phyloP scores from a whole-genome alignment of 2,329 filamentous ascomycete genomes.

The Coniochaeta sp. region DNA sequence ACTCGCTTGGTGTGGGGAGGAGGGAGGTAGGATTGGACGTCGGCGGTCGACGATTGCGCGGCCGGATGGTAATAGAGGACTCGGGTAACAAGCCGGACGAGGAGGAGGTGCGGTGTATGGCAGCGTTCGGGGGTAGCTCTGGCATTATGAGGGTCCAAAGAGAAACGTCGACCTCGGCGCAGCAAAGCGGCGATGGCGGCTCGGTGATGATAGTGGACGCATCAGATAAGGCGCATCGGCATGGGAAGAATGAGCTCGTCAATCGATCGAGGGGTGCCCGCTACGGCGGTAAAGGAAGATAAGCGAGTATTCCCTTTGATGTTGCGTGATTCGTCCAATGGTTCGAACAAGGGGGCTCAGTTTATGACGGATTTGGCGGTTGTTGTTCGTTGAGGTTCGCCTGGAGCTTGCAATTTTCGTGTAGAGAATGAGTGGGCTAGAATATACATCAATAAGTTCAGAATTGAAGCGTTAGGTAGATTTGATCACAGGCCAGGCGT shows the following conservation, averaged over 20 bases:
- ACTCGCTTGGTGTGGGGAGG: slow-evolving; percentile 19
- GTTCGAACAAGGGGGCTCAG: neutral
- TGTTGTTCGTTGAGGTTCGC: neutral
- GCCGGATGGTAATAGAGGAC: slow-evolving; percentile 12
- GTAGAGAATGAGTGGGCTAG: neutral
- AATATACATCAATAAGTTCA: neutral
- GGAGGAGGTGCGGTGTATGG: slow-evolving; percentile 32
- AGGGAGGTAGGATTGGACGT: slow-evolving; percentile 9
- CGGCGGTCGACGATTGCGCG: slow-evolving; percentile 15
- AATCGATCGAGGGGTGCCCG: neutral
- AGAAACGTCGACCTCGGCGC: slow-evolving; percentile 18
- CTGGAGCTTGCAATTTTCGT: neutral
- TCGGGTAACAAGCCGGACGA: slow-evolving; percentile 16
- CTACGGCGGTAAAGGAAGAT: neutral
- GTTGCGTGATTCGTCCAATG: neutral
- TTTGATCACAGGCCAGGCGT: neutral
- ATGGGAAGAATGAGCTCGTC: slow-evolving; percentile 17
- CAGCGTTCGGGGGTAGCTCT: slow-evolving; percentile 12
- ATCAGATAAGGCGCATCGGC: slow-evolving; percentile 15
- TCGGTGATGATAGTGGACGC: slow-evolving; percentile 10
- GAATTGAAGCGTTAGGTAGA: neutral
- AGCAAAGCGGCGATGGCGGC: slow-evolving; percentile 14
- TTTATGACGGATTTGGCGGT: neutral
- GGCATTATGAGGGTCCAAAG: slow-evolving; percentile 14
- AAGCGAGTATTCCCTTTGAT: neutral